Conservation (phyloP, 495 filamentous ascomycete genomes). For the Aspergillus biplanus region DNA sequence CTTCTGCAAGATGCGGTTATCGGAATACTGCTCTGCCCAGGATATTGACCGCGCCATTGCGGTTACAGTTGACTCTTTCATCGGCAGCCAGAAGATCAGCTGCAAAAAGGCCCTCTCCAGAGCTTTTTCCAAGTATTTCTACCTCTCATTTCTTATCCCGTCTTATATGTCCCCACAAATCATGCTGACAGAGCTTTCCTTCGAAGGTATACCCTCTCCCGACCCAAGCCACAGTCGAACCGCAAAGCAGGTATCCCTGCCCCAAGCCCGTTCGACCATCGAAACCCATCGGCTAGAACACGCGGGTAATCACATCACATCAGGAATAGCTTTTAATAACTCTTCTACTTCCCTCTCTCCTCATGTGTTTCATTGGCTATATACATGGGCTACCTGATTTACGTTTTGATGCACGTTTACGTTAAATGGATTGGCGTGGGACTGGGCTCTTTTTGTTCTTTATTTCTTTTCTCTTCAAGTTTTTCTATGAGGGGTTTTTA, state of each 20-base stretch:
- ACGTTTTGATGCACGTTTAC: not conserved
- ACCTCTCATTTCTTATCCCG: not conserved
- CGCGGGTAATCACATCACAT: not conserved
- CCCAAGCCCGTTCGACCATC: constrained; percentile 30
- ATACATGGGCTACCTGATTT: not conserved
- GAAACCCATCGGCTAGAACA: not conserved
- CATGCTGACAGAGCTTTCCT: constrained; percentile 23
- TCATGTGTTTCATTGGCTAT: not conserved
- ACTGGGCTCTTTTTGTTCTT: constrained; percentile 1
- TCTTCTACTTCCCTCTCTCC: not conserved
- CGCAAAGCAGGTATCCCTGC: constrained; percentile 47
- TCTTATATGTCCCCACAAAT: not conserved
- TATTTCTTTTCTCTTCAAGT: not conserved
- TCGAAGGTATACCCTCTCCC: constrained; percentile 49
- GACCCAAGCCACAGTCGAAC: constrained; percentile 50
- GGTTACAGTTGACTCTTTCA: constrained; percentile 94
- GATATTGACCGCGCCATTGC: constrained; percentile 98
- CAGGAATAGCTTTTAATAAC: not conserved
- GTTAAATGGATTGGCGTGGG: constrained; percentile 1
- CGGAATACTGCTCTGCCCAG: constrained; percentile 83
- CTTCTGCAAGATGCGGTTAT: constrained; percentile 94
- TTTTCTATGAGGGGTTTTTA: not conserved
- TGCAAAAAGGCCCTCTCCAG: constrained; percentile 96
- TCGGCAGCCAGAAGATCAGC: constrained; percentile 94
- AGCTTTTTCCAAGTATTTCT: constrained; percentile 91